Base-by-base conservation (phyloP, 805 yeast genomes). In the Wickerhamomyces silvicola region DNA sequence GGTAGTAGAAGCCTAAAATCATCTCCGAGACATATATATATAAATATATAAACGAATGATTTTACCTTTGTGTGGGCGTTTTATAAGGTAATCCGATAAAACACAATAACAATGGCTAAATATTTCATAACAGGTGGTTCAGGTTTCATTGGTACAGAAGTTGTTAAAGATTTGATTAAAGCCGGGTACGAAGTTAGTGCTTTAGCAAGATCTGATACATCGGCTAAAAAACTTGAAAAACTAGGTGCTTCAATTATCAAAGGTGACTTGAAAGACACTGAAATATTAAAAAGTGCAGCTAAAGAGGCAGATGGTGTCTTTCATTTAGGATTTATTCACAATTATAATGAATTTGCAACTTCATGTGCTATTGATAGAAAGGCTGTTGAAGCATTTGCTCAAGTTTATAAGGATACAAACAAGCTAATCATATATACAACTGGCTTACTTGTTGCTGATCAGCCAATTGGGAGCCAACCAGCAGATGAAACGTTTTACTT, bases 241-340 rank as follows among this genome's bases (percentile, higher is more conserved):
- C 23, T 46, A n/a, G 64, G 59, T 8, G 50, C 37, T 17, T 39
- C 48, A 25, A 44, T 48, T 6, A 31, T 60, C 15, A 29, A 34
- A 12, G 70, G 69, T 15, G 48, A 38, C 9, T 37, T 64, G 3
- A 37, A 38, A 11, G 54, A 52, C 25, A 19, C 48, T 3, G 63
- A 59, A 0, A 23, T 43, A 2, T 43, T 65, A 10, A 43, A 33
- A 15, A 38, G 50, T 27, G 57, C 45, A 5, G 56, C 61, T 10
- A 17, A 33, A 7, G 46, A 45, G 27, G 32, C 55, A 7, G 70
- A 65, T 33, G 68, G 56, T 7, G 56, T 58, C 10, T 29, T 61
- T n/a, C 68, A 63, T 33, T 36, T 59, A 24, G 70, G 57, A 1
- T 63, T 54, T 38, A 38, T 46, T 18, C 60, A 57, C 36, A 60